A percentile compares a stretch with the other conserved stretches of the same genome.
phyloP scores from a whole-genome alignment of 1,284 basidiomycete species.

The Farysia itapuensis region DNA sequence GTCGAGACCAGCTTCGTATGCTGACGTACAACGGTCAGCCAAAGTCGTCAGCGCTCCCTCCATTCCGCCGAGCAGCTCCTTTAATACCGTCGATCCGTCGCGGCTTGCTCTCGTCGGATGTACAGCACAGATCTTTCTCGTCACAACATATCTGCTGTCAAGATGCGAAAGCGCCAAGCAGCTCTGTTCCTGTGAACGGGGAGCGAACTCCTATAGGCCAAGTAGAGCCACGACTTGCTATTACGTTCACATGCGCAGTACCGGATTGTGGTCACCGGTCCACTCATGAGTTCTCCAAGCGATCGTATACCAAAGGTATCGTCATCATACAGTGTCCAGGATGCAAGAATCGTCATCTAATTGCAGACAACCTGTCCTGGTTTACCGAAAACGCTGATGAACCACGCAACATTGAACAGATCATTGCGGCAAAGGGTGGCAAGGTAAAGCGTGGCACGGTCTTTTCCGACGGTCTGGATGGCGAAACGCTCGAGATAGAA shows the following conservation, averaged over 20 bases:
- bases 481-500: constrained; percentile 55
- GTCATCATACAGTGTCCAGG: constrained; percentile 89
- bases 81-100: no score
- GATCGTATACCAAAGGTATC: constrained; percentile 82
- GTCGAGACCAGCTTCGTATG: no score
- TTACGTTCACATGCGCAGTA: constrained; percentile 56
- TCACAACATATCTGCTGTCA: no score
- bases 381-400: constrained; percentile 49
- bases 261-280: constrained; percentile 75
- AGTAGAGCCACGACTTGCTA: constrained; percentile 46
- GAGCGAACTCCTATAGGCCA: constrained; percentile 34
- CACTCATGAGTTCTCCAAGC: constrained; percentile 82
- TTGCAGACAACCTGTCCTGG: constrained; percentile 58
- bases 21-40: no score
- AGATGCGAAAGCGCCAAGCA: no score
- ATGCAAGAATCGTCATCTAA: constrained; percentile 74
- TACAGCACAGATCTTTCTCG: no score
- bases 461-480: constrained; percentile 36
- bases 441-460: constrained; percentile 43
- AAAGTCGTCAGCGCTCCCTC: no score
- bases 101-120: no score
- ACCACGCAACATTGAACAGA: constrained; percentile 55
- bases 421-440: constrained; percentile 52
- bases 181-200: constrained; percentile 33
- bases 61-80: no score